Conservation (phyloP, 2,329 filamentous ascomycete genomes). For the Kalaharituber pfeilii region DNA sequence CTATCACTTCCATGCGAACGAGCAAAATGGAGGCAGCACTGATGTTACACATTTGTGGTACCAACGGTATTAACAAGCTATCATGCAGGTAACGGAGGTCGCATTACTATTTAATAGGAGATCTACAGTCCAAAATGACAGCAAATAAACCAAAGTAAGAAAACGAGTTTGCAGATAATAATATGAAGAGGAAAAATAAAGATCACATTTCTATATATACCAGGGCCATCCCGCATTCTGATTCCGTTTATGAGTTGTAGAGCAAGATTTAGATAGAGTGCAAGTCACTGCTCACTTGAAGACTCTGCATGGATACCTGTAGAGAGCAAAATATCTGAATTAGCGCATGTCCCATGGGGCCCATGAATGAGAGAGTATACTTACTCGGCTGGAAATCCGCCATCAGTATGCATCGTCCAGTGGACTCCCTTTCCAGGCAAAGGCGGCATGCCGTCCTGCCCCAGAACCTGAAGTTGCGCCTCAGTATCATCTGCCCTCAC, state of each 20-base stretch:
- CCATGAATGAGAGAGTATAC: neutral
- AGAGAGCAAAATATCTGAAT: conserved; percentile 1
- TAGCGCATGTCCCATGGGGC: conserved; percentile 22
- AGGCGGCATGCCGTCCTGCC: conserved; percentile 69
- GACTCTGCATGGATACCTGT: conserved; percentile 46
- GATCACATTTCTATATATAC: neutral
- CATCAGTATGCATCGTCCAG: conserved; percentile 30
- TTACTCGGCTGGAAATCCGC: conserved; percentile 7
- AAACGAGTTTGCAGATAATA: neutral
- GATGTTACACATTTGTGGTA: too few species aligned
- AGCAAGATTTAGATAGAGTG: too few species aligned
- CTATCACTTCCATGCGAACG: too few species aligned
- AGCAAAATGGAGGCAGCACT: too few species aligned
- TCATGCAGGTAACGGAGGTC: neutral
- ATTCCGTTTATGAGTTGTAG: neutral
- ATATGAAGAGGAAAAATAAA: neutral
- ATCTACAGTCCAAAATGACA: neutral
- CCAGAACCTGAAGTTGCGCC: conserved; percentile 50
- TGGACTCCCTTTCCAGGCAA: conserved; percentile 48
- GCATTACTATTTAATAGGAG: neutral
- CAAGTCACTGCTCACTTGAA: conserved; percentile 35
- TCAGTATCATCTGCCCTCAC: conserved; percentile 31
- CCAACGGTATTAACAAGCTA: neutral
- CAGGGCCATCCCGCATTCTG: neutral
- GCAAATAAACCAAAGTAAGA: neutral